Conservation (phyloP, 192 early-diverging fungal species). For the Oehlia diaphana region DNA sequence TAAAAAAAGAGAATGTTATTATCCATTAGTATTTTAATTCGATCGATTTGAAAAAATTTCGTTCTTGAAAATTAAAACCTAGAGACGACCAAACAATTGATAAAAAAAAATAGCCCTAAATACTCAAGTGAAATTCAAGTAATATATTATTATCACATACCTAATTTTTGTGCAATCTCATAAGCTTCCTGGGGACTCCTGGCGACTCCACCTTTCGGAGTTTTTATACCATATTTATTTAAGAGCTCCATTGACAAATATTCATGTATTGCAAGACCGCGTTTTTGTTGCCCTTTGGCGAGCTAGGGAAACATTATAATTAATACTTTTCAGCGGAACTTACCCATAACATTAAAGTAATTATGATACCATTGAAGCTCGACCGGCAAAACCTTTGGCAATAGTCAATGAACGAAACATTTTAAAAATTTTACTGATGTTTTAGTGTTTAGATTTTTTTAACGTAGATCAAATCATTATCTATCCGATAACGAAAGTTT, state of each 20-base stretch:
- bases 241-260: slow-evolving; percentile 94
- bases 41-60: background rate
- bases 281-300: slow-evolving; percentile 61
- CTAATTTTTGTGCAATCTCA: slow-evolving; percentile 78
- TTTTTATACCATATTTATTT: slow-evolving; percentile 87
- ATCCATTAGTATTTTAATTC: too few relatives aligned
- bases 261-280: slow-evolving; percentile 97
- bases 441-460: too few relatives aligned
- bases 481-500: too few relatives aligned
- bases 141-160: slow-evolving; percentile 38
- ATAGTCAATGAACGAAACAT: slow-evolving; percentile 15
- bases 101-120: too few relatives aligned
- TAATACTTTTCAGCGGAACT: background rate
- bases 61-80: background rate
- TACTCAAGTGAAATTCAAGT: background rate
- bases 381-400: background rate
- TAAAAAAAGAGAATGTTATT: background rate
- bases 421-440: background rate
- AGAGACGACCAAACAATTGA: too few relatives aligned
- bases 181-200: slow-evolving; percentile 86
- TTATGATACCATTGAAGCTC: slow-evolving; percentile 14
- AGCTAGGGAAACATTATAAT: slow-evolving; percentile 4
- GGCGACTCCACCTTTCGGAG: slow-evolving; percentile 87
- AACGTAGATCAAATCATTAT: too few relatives aligned
- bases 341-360: background rate